Evolutionary conservation across 2,329 filamentous ascomycete genomes (phyloP).

Genomic region (Paecilomyces sp.): DNA sequence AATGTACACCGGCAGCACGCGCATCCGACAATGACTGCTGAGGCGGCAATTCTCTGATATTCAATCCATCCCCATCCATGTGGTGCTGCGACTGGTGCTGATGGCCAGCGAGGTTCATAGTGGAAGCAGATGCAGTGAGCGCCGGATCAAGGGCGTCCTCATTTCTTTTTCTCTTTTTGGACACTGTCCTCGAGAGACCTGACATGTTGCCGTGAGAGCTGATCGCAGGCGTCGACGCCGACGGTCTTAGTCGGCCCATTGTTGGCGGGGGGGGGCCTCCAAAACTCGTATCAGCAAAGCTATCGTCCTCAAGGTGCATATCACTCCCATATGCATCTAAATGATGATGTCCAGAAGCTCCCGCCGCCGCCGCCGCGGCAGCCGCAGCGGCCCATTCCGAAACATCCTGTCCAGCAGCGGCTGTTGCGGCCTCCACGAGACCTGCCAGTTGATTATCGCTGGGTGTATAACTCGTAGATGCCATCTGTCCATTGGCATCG

Average conservation of each 20-base stretch:
- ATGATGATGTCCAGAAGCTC: slow-evolving; percentile 39
- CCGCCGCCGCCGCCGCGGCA: slow-evolving; percentile 43
- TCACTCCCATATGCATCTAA: slow-evolving; percentile 32
- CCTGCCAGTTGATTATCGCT: slow-evolving; percentile 40
- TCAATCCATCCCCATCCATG: slow-evolving; percentile 23
- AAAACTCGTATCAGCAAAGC: slow-evolving; percentile 27
- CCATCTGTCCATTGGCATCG: slow-evolving; percentile 22
- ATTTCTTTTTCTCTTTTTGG: slow-evolving; percentile 35
- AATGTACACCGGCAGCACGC: slow-evolving; percentile 45
- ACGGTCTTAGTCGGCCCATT: slow-evolving; percentile 19
- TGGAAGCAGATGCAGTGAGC: slow-evolving; percentile 16
- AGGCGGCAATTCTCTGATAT: slow-evolving; percentile 30
- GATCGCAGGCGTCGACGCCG: slow-evolving; percentile 10
- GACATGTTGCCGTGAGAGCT: slow-evolving; percentile 21
- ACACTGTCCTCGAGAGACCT: slow-evolving; percentile 24
- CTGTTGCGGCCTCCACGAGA: slow-evolving; percentile 40
- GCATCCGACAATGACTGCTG: slow-evolving; percentile 36
- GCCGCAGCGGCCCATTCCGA: slow-evolving; percentile 36
- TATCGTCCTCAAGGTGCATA: slow-evolving; percentile 33
- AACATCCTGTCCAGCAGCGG: slow-evolving; percentile 34
- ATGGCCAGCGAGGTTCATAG: slow-evolving; percentile 14
- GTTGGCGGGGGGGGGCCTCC: slow-evolving; percentile 5
- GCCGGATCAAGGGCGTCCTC: slow-evolving; percentile 32
- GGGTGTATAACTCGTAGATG: slow-evolving; percentile 23
- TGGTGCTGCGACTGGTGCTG: slow-evolving; percentile 19